Percentiles rank a stretch among this genome's conserved stretches.
Evolutionary conservation across 208 protist genomes (phyloP).

Genomic region (Herpetomonas tarakana): DNA sequence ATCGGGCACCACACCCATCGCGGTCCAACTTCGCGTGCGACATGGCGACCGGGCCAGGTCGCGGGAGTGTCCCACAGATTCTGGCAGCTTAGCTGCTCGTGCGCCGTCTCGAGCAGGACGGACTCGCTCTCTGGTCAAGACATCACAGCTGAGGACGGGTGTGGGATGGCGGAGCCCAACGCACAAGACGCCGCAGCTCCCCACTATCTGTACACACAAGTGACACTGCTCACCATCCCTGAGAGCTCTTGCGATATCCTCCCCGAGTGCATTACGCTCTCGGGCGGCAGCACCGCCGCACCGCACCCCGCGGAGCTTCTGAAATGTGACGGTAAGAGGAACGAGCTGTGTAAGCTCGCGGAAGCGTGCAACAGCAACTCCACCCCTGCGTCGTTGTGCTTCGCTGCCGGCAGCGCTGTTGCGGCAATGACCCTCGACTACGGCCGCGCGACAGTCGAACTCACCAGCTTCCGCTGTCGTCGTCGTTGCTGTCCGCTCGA

Average conservation of each 20-base stretch:
- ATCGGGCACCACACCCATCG: conserved; percentile 19
- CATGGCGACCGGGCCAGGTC: conserved; percentile 25
- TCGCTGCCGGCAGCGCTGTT: no score
- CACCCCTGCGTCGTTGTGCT: no score
- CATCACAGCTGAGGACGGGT: neutral
- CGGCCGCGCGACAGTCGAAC: no score
- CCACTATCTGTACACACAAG: neutral
- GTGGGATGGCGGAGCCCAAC: neutral
- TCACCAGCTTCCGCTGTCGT: no score
- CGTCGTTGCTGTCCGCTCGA: no score
- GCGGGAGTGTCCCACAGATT: conserved; percentile 20
- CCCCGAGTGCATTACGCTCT: neutral
- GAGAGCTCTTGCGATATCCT: neutral
- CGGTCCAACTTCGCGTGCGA: conserved; percentile 13
- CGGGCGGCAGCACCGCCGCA: no score
- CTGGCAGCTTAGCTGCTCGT: conserved; percentile 19
- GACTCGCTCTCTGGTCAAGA: neutral
- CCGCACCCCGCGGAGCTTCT: no score
- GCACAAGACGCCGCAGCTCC: no score
- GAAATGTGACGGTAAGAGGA: no score
- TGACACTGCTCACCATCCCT: neutral
- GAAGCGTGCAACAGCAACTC: no score
- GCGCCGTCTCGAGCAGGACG: neutral
- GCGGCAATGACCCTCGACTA: no score
- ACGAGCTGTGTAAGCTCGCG: no score